Conservation (phyloP, 192 early-diverging fungal species). For the Mortierella antarctica region DNA sequence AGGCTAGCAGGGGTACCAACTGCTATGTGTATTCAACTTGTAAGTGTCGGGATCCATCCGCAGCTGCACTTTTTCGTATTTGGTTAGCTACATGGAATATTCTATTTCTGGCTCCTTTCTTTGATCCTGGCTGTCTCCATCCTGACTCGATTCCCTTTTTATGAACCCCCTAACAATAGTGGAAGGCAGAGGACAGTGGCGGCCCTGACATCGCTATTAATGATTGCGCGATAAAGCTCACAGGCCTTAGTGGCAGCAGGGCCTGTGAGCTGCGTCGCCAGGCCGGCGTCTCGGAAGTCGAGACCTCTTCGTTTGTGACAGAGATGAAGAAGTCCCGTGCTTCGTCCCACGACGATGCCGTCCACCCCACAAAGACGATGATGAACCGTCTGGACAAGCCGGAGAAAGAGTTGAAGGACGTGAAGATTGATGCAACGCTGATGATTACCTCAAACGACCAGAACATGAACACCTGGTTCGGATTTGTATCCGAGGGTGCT, state of each 20-base stretch:
- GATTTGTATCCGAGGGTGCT: slow-evolving; percentile 32
- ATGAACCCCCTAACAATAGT: background rate
- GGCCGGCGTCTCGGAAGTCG: slow-evolving; percentile 40
- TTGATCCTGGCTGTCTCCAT: background rate
- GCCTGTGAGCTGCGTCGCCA: slow-evolving; percentile 39
- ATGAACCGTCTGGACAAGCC: slow-evolving; percentile 6
- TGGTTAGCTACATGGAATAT: background rate
- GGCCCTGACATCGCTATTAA: slow-evolving; percentile 44
- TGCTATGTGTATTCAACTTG: slow-evolving; percentile 55
- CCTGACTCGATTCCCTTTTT: background rate
- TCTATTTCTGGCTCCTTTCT: background rate
- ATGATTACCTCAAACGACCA: slow-evolving; percentile 43
- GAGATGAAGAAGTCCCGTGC: slow-evolving; percentile 45
- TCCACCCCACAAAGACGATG: slow-evolving; percentile 4
- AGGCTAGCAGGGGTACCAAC: slow-evolving; percentile 31
- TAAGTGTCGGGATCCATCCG: slow-evolving; percentile 12
- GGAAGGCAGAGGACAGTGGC: slow-evolving; percentile 42
- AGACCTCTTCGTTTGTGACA: slow-evolving; percentile 43
- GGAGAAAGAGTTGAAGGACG: slow-evolving; percentile 19
- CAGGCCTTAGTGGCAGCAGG: slow-evolving; percentile 46
- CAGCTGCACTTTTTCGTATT: background rate
- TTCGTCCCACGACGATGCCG: slow-evolving; percentile 25
- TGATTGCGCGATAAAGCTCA: slow-evolving; percentile 35
- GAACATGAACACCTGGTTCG: slow-evolving; percentile 48
- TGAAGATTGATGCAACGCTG: slow-evolving; percentile 43